A percentile compares a stretch with the other conserved stretches of the same genome.
Evolutionary conservation across 495 filamentous ascomycete genomes (phyloP).

Genomic region (Xylaria longipes): DNA sequence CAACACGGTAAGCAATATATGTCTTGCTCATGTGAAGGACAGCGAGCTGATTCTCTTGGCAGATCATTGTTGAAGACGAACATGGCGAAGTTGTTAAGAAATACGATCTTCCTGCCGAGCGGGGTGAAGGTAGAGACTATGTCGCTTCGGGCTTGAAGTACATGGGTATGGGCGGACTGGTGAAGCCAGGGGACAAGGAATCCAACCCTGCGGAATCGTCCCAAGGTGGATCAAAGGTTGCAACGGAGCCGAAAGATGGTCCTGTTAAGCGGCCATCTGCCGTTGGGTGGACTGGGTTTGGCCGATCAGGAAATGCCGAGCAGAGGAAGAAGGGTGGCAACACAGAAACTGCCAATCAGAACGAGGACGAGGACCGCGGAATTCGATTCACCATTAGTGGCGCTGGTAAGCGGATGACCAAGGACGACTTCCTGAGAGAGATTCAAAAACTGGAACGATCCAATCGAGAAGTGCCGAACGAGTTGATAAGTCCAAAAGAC

Average conservation of each 20-base stretch:
- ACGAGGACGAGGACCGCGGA: conserved; percentile 72
- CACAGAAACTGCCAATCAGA: conserved; percentile 48
- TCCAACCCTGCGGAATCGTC: conserved; percentile 33
- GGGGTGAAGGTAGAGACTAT: conserved; percentile 43
- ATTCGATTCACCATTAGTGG: conserved; percentile 88
- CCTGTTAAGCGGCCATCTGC: conserved; percentile 29
- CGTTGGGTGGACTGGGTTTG: conserved; percentile 62
- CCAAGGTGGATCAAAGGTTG: conserved; percentile 28
- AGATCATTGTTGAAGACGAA: conserved; percentile 97
- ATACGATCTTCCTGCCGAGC: conserved; percentile 77
- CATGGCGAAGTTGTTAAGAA: conserved; percentile 98
- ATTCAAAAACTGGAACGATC: conserved; percentile 82
- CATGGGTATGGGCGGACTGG: conserved; percentile 53
- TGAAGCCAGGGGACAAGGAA: conserved; percentile 46
- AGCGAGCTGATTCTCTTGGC: conserved; percentile 24
- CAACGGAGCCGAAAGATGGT: conserved; percentile 29
- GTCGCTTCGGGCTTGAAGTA: conserved; percentile 54
- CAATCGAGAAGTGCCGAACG: conserved; percentile 73
- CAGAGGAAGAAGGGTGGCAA: conserved; percentile 48
- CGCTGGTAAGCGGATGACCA: conserved; percentile 78
- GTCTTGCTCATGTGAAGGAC: background rate
- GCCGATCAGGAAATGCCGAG: conserved; percentile 49
- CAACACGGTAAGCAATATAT: conserved; percentile 66
- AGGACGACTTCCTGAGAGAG: conserved; percentile 87
- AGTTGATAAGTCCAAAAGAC: conserved; percentile 65